phyloP scores from a whole-genome alignment of 1,284 basidiomycete genomes.

The Ustilago xerochloae region DNA sequence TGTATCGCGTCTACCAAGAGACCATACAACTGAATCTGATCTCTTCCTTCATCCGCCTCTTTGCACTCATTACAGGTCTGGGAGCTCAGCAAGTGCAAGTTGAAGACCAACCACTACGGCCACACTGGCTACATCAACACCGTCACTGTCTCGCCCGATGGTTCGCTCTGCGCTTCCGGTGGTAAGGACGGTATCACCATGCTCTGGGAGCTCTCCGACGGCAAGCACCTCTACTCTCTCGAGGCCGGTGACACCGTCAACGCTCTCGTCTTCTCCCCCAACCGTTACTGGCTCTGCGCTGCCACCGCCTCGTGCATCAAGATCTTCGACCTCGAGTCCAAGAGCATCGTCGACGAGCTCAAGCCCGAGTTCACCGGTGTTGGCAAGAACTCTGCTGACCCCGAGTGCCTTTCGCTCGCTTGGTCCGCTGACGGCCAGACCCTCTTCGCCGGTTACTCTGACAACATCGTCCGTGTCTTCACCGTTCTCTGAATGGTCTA shows the following conservation, averaged over 20 bases:
- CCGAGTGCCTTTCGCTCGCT: slow-evolving; percentile 96
- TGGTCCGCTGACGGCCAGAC: slow-evolving; percentile 99
- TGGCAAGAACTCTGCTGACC: slow-evolving; percentile 82
- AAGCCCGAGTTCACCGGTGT: slow-evolving; percentile 73
- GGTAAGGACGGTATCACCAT: slow-evolving; percentile 98
- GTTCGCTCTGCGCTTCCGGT: slow-evolving; percentile 97
- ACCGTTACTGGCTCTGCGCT: slow-evolving; percentile 95
- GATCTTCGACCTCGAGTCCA: slow-evolving; percentile 73
- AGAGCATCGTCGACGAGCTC: slow-evolving; percentile 98
- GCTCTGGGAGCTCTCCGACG: slow-evolving; percentile 99
- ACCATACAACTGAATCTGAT: slow-evolving; percentile 14
- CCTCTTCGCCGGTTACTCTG: slow-evolving; percentile 79
- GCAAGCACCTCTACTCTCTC: slow-evolving; percentile 99
- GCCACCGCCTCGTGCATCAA: slow-evolving; percentile 98
- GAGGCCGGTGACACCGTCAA: slow-evolving; percentile 99
- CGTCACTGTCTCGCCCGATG: slow-evolving; percentile 97
- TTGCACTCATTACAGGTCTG: slow-evolving; percentile 83
- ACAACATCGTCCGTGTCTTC: slow-evolving; percentile 69
- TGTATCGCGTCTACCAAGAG: not conserved
- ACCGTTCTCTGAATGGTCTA: slow-evolving; percentile 63
- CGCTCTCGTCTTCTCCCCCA: slow-evolving; percentile 97
- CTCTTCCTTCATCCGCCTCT: not conserved
- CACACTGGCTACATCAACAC: slow-evolving; percentile 99
- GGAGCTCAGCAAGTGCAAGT: slow-evolving; percentile 99
- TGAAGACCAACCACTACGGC: slow-evolving; percentile 99